Conservation (phyloP, 352 stramenopile species). For the Globisporangium yorkense region DNA sequence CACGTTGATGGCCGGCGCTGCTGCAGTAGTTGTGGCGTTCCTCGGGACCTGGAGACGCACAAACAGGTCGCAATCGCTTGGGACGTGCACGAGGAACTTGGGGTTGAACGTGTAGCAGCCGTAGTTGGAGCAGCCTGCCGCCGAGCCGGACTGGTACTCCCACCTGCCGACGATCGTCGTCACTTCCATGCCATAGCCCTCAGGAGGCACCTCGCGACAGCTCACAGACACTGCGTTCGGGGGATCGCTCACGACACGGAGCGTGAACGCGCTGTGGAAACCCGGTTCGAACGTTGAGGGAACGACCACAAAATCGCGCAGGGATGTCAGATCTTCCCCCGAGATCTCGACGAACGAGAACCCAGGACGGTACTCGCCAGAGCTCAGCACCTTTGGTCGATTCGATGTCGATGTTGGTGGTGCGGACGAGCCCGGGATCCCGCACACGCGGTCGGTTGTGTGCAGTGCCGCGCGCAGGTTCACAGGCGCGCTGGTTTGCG, state of each 20-base stretch:
- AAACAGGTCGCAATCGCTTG: slow-evolving; percentile 45
- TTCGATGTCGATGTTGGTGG: slow-evolving; percentile 5
- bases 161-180: slow-evolving; percentile 36
- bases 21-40: neutral
- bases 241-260: slow-evolving; percentile 58
- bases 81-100: slow-evolving; percentile 61
- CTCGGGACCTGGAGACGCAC: slow-evolving; percentile 36
- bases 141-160: slow-evolving; percentile 49
- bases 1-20: slow-evolving; percentile 56
- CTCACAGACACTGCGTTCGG: slow-evolving; percentile 23
- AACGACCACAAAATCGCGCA: slow-evolving; percentile 55
- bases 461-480: slow-evolving; percentile 64
- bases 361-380: slow-evolving; percentile 68
- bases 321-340: slow-evolving; percentile 11
- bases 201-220: slow-evolving; percentile 31
- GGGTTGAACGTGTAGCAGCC: slow-evolving; percentile 82
- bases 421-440: slow-evolving; percentile 23
- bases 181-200: slow-evolving; percentile 50
- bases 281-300: slow-evolving; percentile 67
- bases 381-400: slow-evolving; percentile 39
- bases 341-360: slow-evolving; percentile 73
- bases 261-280: slow-evolving; percentile 35
- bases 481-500: slow-evolving; percentile 31
- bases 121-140: slow-evolving; percentile 69
- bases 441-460: slow-evolving; percentile 38